phyloP scores from a whole-genome alignment of 2,329 filamentous ascomycete genomes.

The Mollisiaceae sp. region DNA sequence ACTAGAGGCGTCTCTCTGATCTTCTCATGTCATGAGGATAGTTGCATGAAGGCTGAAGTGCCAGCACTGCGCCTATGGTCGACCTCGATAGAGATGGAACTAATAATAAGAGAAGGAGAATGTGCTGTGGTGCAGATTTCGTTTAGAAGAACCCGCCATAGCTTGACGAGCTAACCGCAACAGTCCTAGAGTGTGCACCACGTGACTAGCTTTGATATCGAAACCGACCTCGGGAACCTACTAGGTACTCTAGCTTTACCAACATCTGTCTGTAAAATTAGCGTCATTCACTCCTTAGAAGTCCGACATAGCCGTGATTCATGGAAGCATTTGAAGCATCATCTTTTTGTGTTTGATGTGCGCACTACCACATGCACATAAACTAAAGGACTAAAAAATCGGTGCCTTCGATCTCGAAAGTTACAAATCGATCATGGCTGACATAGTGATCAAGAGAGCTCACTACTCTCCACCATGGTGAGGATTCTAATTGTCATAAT shows the following conservation, averaged over 20 bases:
- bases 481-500: neutral
- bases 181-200: neutral
- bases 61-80: conserved; percentile 37
- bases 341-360: neutral
- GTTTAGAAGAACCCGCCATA: neutral
- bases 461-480: conserved; percentile 92
- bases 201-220: neutral
- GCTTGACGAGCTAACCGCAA: neutral
- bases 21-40: conserved; percentile 31
- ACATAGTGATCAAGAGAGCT: conserved; percentile 48
- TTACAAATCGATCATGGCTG: conserved; percentile 25
- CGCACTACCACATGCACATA: neutral
- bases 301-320: neutral
- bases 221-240: neutral
- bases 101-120: conserved; percentile 17
- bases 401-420: neutral
- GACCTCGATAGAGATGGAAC: conserved; percentile 16
- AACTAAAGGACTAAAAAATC: neutral
- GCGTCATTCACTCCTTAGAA: neutral
- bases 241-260: neutral
- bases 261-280: neutral
- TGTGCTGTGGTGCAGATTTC: neutral
- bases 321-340: neutral
- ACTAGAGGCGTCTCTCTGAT: conserved; percentile 34
- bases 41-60: conserved; percentile 33